A percentile compares a stretch with the other conserved stretches of the same genome.
phyloP scores from a whole-genome alignment of 202 grass and related monocot species.

The Zizania palustris region DNA sequence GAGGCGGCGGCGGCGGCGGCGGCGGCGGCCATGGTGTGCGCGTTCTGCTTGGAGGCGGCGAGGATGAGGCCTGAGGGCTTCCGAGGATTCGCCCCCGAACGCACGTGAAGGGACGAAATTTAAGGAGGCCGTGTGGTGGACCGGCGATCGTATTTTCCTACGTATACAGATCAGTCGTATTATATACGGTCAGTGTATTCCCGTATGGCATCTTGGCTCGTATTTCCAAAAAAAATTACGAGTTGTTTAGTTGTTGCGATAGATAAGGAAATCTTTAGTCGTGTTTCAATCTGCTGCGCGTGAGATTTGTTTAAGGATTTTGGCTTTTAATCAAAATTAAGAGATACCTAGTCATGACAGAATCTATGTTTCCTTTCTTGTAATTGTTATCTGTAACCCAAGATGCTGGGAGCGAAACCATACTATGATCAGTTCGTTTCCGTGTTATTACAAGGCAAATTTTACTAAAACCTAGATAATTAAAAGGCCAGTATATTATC shows the following conservation, averaged over 20 bases:
- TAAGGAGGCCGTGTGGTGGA: slow-evolving; percentile 36
- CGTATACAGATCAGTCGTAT: background rate
- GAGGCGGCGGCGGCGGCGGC: slow-evolving; percentile 28
- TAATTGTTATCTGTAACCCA: too few species aligned
- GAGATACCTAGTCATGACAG: too few species aligned
- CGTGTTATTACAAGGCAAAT: too few species aligned
- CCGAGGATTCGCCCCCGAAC: slow-evolving; percentile 51
- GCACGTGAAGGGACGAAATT: slow-evolving; percentile 48
- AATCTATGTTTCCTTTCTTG: too few species aligned
- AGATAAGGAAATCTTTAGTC: background rate
- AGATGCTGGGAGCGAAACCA: too few species aligned
- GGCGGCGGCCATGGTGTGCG: slow-evolving; percentile 37
- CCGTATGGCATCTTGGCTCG: background rate
- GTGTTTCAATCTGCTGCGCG: background rate
- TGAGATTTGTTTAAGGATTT: background rate
- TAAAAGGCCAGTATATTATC: too few species aligned
- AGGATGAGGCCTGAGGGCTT: slow-evolving; percentile 45
- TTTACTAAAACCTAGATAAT: too few species aligned
- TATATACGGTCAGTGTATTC: background rate
- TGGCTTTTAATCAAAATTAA: background rate
- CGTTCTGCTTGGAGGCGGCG: slow-evolving; percentile 16
- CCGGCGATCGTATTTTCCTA: background rate
- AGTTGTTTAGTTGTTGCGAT: background rate
- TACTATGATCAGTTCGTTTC: too few species aligned
- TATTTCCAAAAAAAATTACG: background rate